Percentiles rank a stretch among this genome's conserved stretches.
phyloP scores from a whole-genome alignment of 2,329 filamentous ascomycete species.

The Rhinocladiella similis region DNA sequence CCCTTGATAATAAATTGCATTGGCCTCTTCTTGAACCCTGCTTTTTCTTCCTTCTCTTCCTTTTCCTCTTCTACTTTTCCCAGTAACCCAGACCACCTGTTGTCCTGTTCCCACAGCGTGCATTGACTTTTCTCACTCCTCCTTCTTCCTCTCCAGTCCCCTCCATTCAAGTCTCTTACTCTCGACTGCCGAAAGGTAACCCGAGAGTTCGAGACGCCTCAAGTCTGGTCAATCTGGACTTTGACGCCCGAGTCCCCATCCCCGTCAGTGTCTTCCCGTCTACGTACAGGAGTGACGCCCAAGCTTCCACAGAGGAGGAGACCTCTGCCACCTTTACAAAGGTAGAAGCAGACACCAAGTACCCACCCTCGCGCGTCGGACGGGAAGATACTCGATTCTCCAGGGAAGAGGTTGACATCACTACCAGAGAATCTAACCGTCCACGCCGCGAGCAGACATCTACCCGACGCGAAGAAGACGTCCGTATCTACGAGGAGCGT shows the following conservation, averaged over 20 bases:
- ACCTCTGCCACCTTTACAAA: slow-evolving; percentile 60
- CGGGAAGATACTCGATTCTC: slow-evolving; percentile 90
- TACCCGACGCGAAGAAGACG: slow-evolving; percentile 42
- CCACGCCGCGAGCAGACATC: slow-evolving; percentile 58
- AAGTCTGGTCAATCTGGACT: slow-evolving; percentile 32
- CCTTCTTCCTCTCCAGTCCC: neutral
- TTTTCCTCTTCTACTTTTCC: slow-evolving; percentile 4
- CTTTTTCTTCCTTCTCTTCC: neutral
- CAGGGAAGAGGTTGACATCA: slow-evolving; percentile 77
- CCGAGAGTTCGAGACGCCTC: slow-evolving; percentile 31
- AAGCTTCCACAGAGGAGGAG: slow-evolving; percentile 57
- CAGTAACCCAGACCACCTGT: neutral
- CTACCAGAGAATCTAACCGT: slow-evolving; percentile 69
- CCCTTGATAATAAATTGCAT: slow-evolving; percentile 1
- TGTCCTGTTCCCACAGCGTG: neutral
- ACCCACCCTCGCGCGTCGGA: slow-evolving; percentile 79
- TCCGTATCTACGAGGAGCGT: slow-evolving; percentile 38
- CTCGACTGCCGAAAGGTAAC: slow-evolving; percentile 33
- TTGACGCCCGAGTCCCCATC: slow-evolving; percentile 80
- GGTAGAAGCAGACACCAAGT: slow-evolving; percentile 85
- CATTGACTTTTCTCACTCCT: neutral
- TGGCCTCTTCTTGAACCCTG: neutral
- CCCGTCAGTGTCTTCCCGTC: slow-evolving; percentile 99
- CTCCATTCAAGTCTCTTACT: slow-evolving; percentile 22
- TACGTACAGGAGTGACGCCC: slow-evolving; percentile 79